phyloP scores from a whole-genome alignment of 495 filamentous ascomycete genomes.

The Alectoria sarmentosa region DNA sequence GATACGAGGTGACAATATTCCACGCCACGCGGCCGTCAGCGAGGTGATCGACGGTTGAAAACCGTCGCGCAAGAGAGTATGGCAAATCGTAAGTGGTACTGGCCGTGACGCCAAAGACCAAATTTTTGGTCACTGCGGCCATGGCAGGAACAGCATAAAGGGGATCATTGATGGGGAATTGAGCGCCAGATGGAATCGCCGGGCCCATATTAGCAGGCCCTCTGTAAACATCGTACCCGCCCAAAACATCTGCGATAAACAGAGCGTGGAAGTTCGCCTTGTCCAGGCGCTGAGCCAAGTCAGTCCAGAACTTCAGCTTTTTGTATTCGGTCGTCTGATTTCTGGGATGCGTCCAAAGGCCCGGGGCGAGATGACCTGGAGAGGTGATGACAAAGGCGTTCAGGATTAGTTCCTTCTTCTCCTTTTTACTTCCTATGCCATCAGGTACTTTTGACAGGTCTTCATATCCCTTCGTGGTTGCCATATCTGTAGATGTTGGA shows the following conservation, averaged over 20 bases:
- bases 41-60: constrained; percentile 52
- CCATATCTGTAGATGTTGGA: not conserved
- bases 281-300: not conserved
- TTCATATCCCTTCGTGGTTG: not conserved
- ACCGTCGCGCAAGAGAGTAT: not conserved
- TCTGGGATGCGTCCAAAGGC: not conserved
- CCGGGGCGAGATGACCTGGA: not conserved
- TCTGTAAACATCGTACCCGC: not conserved
- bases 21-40: constrained; percentile 49
- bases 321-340: not conserved
- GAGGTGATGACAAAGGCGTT: not conserved
- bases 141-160: not conserved
- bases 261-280: not conserved
- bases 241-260: not conserved
- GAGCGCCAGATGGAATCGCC: not conserved
- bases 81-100: not conserved
- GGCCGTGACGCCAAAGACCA: not conserved
- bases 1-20: constrained; percentile 56
- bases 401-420: not conserved
- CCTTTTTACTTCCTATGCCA: not conserved
- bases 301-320: not conserved
- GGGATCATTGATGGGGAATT: not conserved
- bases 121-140: not conserved
- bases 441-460: not conserved
- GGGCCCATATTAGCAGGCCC: not conserved